Evolutionary conservation across 257 asterid species (phyloP).

Genomic region (Solanum piurae): DNA sequence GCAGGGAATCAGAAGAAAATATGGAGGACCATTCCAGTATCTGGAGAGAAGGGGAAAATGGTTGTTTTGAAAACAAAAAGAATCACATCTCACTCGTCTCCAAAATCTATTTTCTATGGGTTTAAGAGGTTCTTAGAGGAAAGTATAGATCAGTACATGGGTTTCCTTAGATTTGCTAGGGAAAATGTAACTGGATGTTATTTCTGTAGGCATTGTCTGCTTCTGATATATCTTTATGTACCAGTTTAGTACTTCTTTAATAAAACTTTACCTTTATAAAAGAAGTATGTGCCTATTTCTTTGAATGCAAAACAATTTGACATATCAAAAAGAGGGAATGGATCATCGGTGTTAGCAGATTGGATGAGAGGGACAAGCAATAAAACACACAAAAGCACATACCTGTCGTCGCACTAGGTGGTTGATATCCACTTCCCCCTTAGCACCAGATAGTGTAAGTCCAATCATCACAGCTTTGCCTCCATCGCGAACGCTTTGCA

Average conservation of each 20-base stretch:
- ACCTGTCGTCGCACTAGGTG: conserved; percentile 98
- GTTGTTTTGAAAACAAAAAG: background rate
- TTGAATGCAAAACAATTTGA: background rate
- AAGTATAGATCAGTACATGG: background rate
- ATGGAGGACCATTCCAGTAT: background rate
- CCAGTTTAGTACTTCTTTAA: background rate
- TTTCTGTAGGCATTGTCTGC: background rate
- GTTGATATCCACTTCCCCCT: conserved; percentile 92
- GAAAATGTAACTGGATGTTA: background rate
- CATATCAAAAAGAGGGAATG: background rate
- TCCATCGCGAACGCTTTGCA: conserved; percentile 88
- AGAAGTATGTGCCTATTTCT: background rate
- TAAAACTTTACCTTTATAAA: background rate
- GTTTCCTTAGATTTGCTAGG: background rate
- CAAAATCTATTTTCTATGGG: background rate
- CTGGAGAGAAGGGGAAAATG: background rate
- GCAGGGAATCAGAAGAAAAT: background rate
- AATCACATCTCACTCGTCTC: background rate
- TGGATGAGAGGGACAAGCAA: background rate
- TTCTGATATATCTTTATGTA: background rate
- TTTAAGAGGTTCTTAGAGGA: background rate
- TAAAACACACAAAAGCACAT: background rate
- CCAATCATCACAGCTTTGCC: conserved; percentile 99
- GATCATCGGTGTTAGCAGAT: background rate
- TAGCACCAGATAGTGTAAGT: conserved; percentile 74